These are phyloP conservation scores for Rhodamnia rubescens DNA, from an alignment of 345 rosid species.

Conservation along the genomic window DNA sequence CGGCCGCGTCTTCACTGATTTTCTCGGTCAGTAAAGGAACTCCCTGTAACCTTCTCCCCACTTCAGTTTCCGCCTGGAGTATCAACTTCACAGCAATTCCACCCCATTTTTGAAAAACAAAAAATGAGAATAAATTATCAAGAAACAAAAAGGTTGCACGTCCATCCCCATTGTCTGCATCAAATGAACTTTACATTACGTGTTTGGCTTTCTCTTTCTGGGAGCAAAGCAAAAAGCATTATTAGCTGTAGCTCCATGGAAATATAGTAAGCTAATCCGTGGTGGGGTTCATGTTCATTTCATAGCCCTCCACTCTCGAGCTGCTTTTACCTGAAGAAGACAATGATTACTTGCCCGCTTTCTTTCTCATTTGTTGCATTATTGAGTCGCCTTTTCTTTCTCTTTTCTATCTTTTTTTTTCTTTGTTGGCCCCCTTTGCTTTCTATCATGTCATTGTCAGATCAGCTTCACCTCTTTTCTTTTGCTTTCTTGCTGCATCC, in stretches of 20 bases:
- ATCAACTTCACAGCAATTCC: background rate
- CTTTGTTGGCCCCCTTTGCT: background rate
- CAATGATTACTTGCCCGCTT: background rate
- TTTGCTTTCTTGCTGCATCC: background rate
- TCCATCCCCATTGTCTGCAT: background rate
- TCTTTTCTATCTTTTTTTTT: too few relatives aligned
- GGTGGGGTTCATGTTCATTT: background rate
- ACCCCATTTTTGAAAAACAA: background rate
- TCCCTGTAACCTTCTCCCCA: background rate
- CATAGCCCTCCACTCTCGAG: background rate
- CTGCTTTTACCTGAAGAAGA: background rate
- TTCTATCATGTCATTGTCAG: background rate
- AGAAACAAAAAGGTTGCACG: background rate
- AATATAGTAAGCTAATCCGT: background rate
- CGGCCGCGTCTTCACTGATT: constrained; percentile 52
- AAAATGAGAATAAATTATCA: background rate
- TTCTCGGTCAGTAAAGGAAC: constrained; percentile 16
- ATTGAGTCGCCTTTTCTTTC: background rate
- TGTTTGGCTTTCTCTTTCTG: background rate
- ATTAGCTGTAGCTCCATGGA: background rate
- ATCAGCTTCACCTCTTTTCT: background rate
- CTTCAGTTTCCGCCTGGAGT: background rate
- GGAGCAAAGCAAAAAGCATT: background rate
- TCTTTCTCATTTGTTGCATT: background rate
- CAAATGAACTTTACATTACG: background rate